Evolutionary conservation across 2,329 filamentous ascomycete genomes (phyloP), one percentile per base, ranked within the genome.

Genomic region (Trichoderma arundinaceum): DNA sequence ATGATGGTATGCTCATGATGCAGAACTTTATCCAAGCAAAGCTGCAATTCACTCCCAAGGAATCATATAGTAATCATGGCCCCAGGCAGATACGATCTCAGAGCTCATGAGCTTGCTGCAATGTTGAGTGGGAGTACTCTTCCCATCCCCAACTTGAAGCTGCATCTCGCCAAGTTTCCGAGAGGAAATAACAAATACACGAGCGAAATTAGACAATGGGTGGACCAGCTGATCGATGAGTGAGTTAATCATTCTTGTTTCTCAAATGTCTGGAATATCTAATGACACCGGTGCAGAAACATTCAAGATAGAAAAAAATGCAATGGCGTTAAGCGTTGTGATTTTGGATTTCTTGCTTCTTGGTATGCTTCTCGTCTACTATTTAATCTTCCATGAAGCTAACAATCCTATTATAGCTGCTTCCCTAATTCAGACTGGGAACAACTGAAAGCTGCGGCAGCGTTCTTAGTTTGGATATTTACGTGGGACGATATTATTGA

Each of bases 401-500:
- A 28, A 60, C 33, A 9, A 10, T 10, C 1, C 7, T 35, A 4
- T n/a, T 12, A 19, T 1, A 62, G 59, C 17, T 62, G 59, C 6
- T 62, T 22, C 10, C 59, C 59, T 19, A 12, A 53, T 13, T 53
- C 59, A 44, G 35, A 51, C 19, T 62, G 59, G 59, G 48, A 51
- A 28, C 35, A 62, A 8, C 59, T 62, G 6, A 41, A 53, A 12
- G 59, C 48, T 19, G 48, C 38, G 3, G 59, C 59, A 8, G 59
- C 59, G 1, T 52, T 62, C 19, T n/a, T 62, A 2, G 59, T 62
- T 12, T 62, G 59, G 59, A 39, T 62, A 39, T 62, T 62, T 15
- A 62, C 35, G 15, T 62, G 59, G 59, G 59, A 62, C 39, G 59
- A 62, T 43, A 17, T 52, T 2, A 62, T 62, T 35, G 59, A 62